These are phyloP conservation scores for Trichophyton benhamiae DNA, from an alignment of 2,329 filamentous ascomycete species.

Conservation along the genomic window DNA sequence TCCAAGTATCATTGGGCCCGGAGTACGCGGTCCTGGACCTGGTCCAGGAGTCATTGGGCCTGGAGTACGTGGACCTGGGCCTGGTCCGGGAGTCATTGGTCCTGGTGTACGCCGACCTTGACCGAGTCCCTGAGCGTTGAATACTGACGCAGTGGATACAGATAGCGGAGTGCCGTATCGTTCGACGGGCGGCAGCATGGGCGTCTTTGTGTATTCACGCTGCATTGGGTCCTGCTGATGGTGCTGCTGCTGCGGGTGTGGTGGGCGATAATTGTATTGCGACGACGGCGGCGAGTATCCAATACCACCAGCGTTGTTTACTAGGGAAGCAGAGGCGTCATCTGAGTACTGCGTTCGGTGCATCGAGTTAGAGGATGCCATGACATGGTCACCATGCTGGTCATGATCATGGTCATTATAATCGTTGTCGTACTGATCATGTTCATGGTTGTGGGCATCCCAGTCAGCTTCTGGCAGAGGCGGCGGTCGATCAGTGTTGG, in stretches of 20 bases:
- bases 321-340: constrained; percentile 37
- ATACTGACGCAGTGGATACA: constrained; percentile 17
- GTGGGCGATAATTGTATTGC: constrained; percentile 19
- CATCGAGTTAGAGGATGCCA: constrained; percentile 16
- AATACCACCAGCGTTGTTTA: constrained; percentile 10
- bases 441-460: constrained; percentile 1
- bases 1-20: constrained; percentile 9
- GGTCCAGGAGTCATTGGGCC: constrained; percentile 3
- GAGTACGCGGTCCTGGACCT: constrained; percentile 14
- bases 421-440: constrained; percentile 21
- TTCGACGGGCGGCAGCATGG: constrained; percentile 17
- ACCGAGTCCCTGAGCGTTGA: constrained; percentile 11
- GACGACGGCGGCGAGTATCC: constrained; percentile 21
- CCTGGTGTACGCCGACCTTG: constrained; percentile 18
- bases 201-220: constrained; percentile 1
- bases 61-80: constrained; percentile 18
- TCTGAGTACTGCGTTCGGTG: constrained; percentile 34
- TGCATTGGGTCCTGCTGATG: not conserved
- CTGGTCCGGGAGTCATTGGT: constrained; percentile 9
- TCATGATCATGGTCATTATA: constrained; percentile 21
- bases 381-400: constrained; percentile 23
- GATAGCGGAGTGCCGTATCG: constrained; percentile 45
- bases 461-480: constrained; percentile 8
- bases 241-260: constrained; percentile 8
- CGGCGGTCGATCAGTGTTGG: constrained; percentile 15